phyloP scores from a whole-genome alignment of 116 monocot species.

The Posidonia oceanica region DNA sequence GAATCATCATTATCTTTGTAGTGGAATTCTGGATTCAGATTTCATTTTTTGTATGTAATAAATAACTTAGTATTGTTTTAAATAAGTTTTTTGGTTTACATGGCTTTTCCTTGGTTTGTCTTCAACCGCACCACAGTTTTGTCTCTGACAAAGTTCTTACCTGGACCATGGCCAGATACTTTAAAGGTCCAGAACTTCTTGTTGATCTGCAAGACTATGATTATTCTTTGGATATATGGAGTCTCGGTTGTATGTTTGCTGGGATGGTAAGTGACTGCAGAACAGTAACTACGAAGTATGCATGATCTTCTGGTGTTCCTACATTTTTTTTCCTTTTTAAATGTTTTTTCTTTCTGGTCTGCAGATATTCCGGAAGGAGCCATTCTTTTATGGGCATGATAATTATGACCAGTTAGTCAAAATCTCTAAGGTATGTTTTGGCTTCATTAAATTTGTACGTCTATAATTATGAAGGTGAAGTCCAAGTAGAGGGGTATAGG shows the following conservation, averaged over 20 bases:
- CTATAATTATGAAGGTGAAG: background rate
- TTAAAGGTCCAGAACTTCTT: conserved; percentile 54
- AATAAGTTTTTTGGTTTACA: too few relatives aligned
- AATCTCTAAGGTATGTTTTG: conserved; percentile 39
- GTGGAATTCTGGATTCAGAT: too few relatives aligned
- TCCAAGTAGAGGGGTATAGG: background rate
- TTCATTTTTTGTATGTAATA: too few relatives aligned
- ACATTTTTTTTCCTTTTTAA: background rate
- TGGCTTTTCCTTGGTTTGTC: too few relatives aligned
- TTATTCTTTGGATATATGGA: conserved; percentile 59
- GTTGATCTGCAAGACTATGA: conserved; percentile 55
- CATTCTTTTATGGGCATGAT: conserved; percentile 74
- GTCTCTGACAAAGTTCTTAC: background rate
- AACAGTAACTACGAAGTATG: too few relatives aligned
- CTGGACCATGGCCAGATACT: conserved; percentile 21
- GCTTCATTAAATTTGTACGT: background rate
- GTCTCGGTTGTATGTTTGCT: conserved; percentile 58
- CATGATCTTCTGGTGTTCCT: background rate
- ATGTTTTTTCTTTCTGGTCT: background rate
- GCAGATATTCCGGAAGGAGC: conserved; percentile 57
- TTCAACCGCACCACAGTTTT: background rate
- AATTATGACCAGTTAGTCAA: conserved; percentile 74
- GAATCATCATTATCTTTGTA: too few relatives aligned
- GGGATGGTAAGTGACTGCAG: conserved; percentile 26
- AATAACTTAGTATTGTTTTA: too few relatives aligned